Evolutionary conservation across 345 rosid genomes (phyloP), one percentile per base, ranked within the genome.

Genomic region (Fremontodendron californicum): DNA sequence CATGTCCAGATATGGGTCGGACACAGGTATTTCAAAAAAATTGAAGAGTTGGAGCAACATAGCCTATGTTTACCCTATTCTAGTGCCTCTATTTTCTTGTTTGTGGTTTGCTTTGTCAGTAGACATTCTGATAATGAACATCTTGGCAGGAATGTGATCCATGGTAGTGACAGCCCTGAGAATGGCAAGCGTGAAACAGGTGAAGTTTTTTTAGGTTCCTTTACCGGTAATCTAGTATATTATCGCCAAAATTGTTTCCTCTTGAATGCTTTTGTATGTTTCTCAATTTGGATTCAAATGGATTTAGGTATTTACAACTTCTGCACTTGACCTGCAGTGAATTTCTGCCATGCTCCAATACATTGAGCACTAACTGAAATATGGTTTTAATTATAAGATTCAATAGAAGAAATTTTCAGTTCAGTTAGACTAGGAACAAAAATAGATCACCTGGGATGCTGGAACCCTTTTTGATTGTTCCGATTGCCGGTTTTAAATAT

Each of bases 81-180:
- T 52, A 10, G 45, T 62, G 48, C 51, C 75, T 71, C 48, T 71
- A 23, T n/a, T 25, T 63, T 74, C 63, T 51, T 7, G 12, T 19
- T 37, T 46, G 40, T 19, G 9, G 69, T 48, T 68, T 57, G 43
- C 43, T 55, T 62, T 46, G 18, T 49, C 8, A 3, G 3, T 19
- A 43, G 75, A 73, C 37, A 45, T 72, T 75, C 76, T 81, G 79
- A 71, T 73, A 45, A 71, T 76, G 46, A 75, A 81, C 29, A 43
- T 68, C 55, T 85, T 58, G 70, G 81, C 94, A 96, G 99, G 88
- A 96, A 93, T 81, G 92, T 92, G 42, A 83, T 96, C 67, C 99
- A 96, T 81, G 99, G 99, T 54, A 96, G 99, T 80, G 98, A 93
- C 81, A 96, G 98, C 85, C 96, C 94, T 77, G 97, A 93, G 69